These are phyloP conservation scores for Fusarium sarcochroum DNA, from an alignment of 2,329 filamentous ascomycete genomes.

Conservation along the genomic window DNA sequence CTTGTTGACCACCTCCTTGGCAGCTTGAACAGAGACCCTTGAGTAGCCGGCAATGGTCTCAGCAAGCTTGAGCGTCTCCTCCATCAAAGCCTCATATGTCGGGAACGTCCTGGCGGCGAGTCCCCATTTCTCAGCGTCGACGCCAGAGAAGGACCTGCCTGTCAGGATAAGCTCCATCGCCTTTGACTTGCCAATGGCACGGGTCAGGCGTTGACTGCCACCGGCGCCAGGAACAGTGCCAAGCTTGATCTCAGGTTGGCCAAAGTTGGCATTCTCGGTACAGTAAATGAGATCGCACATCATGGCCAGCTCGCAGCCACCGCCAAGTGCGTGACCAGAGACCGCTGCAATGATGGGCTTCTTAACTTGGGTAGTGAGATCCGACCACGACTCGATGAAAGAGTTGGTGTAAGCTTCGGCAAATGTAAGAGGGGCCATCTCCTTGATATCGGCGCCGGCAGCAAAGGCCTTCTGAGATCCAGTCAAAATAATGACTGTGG, in stretches of 20 bases:
- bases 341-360: slow-evolving; percentile 96
- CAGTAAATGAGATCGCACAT: slow-evolving; percentile 98
- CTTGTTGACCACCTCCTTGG: slow-evolving; percentile 99
- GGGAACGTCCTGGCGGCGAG: slow-evolving; percentile 87
- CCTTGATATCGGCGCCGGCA: slow-evolving; percentile 97
- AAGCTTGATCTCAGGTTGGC: slow-evolving; percentile 97
- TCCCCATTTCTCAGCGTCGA: slow-evolving; percentile 90
- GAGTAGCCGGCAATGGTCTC: slow-evolving; percentile 91
- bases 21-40: slow-evolving; percentile 87
- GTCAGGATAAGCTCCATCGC: slow-evolving; percentile 95
- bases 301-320: slow-evolving; percentile 95
- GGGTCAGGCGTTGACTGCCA: slow-evolving; percentile 88
- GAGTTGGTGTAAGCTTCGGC: slow-evolving; percentile 87
- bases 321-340: slow-evolving; percentile 93
- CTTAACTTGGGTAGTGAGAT: slow-evolving; percentile 85
- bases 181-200: slow-evolving; percentile 84
- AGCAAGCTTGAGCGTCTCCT: slow-evolving; percentile 84
- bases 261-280: slow-evolving; percentile 87
- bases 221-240: slow-evolving; percentile 94
- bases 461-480: slow-evolving; percentile 93
- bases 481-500: slow-evolving; percentile 86
- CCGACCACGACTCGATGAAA: slow-evolving; percentile 96
- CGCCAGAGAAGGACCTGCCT: slow-evolving; percentile 85
- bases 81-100: slow-evolving; percentile 84
- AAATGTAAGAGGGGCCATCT: slow-evolving; percentile 96